Conservation (phyloP, 352 stramenopile species). For the Pythium phragmitis region DNA sequence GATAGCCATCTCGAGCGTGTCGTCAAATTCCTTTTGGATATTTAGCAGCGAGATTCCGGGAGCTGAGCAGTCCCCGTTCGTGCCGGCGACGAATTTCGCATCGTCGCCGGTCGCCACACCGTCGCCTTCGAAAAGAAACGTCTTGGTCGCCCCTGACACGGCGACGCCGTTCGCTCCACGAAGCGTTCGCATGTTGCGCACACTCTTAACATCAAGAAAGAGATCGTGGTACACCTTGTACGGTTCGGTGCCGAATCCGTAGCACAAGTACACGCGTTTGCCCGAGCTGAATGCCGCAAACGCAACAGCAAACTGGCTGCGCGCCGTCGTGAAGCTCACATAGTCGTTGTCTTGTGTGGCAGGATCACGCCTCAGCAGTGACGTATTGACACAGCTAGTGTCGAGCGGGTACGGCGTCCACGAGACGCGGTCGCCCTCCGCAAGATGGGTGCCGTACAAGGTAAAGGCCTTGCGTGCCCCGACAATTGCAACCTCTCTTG, state of each 20-base stretch:
- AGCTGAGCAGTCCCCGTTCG: conserved; percentile 32
- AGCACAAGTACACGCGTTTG: conserved; percentile 57
- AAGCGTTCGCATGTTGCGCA: conserved; percentile 49
- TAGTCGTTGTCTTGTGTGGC: conserved; percentile 43
- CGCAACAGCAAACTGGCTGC: conserved; percentile 36
- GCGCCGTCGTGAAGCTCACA: conserved; percentile 38
- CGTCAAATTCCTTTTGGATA: conserved; percentile 66
- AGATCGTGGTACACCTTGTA: conserved; percentile 45
- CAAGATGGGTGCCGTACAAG: conserved; percentile 48
- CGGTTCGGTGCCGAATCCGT: conserved; percentile 59
- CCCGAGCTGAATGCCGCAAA: conserved; percentile 50
- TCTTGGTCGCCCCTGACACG: conserved; percentile 48
- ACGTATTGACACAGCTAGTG: conserved; percentile 36
- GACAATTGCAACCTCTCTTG: conserved; percentile 52
- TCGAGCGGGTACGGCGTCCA: conserved; percentile 40
- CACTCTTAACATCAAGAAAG: conserved; percentile 62
- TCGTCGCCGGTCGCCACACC: conserved; percentile 55
- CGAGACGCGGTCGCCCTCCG: conserved; percentile 41
- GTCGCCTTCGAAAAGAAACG: conserved; percentile 66
- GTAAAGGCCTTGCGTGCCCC: conserved; percentile 45
- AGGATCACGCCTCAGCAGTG: conserved; percentile 33
- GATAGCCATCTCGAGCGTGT: conserved; percentile 60
- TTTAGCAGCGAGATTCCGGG: conserved; percentile 47
- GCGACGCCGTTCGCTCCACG: conserved; percentile 40
- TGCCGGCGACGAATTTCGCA: conserved; percentile 54